These are phyloP conservation scores for Fusarium secorum DNA, from an alignment of 2,329 filamentous ascomycete genomes.

Conservation along the genomic window DNA sequence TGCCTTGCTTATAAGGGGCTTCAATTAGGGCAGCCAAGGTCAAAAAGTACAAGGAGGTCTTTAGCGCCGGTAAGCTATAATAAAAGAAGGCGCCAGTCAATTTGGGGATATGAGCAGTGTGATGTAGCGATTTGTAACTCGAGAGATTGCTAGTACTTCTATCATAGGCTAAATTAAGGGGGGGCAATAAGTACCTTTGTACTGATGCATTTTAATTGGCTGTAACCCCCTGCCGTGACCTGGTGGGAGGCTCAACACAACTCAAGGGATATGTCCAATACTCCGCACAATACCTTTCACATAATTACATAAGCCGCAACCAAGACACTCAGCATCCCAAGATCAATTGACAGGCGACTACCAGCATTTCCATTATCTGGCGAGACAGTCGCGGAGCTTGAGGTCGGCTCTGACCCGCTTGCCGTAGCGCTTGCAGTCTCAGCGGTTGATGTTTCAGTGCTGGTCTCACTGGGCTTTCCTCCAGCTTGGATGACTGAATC, in stretches of 20 bases:
- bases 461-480: background rate
- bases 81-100: background rate
- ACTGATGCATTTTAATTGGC: background rate
- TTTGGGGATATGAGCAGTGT: background rate
- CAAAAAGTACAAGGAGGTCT: background rate
- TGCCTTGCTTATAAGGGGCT: background rate
- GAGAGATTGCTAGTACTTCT: background rate
- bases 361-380: background rate
- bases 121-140: background rate
- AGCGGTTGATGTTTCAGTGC: background rate
- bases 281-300: background rate
- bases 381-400: background rate
- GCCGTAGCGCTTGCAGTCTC: constrained; percentile 1
- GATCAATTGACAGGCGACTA: background rate
- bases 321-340: background rate
- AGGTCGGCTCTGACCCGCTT: background rate
- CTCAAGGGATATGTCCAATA: too few species aligned
- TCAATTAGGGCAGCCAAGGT: background rate
- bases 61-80: background rate
- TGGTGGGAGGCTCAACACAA: too few species aligned
- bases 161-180: background rate
- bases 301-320: constrained; percentile 4
- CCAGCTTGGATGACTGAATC: background rate
- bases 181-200: background rate
- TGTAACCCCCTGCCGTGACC: background rate